Base-by-base conservation (phyloP, 2,329 filamentous ascomycete species). In the Pseudopithomyces maydicus region DNA sequence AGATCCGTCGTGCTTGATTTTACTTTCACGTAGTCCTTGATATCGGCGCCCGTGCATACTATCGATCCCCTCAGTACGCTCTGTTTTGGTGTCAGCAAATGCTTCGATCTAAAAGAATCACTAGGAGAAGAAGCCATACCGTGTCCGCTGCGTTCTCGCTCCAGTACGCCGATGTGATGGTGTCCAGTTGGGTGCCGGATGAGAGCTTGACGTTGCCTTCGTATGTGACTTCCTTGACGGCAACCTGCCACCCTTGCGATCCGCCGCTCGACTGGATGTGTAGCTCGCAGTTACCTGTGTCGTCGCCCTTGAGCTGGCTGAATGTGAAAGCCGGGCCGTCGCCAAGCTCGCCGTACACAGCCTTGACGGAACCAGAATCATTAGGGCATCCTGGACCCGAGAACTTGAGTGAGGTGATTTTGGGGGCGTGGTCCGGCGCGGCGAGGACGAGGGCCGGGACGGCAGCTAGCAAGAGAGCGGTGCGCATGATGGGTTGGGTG, bases 81-180 rank as follows among this genome's bases (percentile, higher is more conserved):
- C 68, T 72, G 51, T 26, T 14, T 33, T 1, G 17, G 7, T 6
- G 46, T 55, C 39, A 56, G 50, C 29, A 29, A 15, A 33, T n/a
- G 17, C 29, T 42, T 36, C 32, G 10, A 48, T 11, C 32, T 43
- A 29, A 6, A 26, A 20, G 2, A 6, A 19, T 44, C 6, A 36
- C 10, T 1, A 48, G 22, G 15, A 15, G 26, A 64, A 48, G 22
- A 19, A n/a, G 23, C 64, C 68, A 54, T 49, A 73, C 70, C 11
- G 70, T 73, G 33, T 68, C 61, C 5, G 55, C 59, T 35, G 70
- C 70, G 35, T 69, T 62, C 26, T 73, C 67, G 48, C 70, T 73
- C 66, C 66, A 73, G 36, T 63, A 73, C 5, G 68, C 59, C 22
- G 65, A 59, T 14, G 69, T 71, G 36, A 62, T 63, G 1, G 62